Conservation (phyloP, 2,329 filamentous ascomycete species). For the Beauveria scarabaeidicola region DNA sequence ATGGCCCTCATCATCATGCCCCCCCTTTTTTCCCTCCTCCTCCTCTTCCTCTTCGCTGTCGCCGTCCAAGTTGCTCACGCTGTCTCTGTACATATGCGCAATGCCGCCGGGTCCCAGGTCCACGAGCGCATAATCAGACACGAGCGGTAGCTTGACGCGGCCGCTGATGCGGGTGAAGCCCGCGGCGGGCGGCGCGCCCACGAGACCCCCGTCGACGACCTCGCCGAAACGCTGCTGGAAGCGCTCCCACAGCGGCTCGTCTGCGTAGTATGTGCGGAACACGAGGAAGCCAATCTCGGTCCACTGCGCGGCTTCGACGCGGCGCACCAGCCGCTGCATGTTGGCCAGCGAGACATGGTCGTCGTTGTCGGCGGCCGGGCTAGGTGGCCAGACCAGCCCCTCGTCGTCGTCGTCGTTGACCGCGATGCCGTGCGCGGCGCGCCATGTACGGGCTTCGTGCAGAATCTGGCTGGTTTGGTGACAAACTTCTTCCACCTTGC, state of each 20-base stretch:
- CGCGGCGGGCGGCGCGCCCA: neutral
- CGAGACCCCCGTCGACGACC: neutral
- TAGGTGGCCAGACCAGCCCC: neutral
- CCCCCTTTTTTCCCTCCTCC: neutral
- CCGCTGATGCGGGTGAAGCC: neutral
- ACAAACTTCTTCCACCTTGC: neutral
- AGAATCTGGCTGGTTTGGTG: neutral
- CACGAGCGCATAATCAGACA: neutral
- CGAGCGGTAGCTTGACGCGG: neutral
- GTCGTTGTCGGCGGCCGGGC: neutral
- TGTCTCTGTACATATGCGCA: neutral
- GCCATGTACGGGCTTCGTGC: neutral
- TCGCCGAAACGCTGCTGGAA: neutral
- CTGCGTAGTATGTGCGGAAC: neutral
- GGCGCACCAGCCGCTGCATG: neutral
- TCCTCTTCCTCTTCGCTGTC: neutral
- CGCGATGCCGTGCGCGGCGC: neutral
- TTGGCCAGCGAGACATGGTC: neutral
- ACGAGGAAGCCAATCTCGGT: conserved; percentile 1
- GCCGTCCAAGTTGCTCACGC: neutral
- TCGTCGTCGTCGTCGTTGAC: neutral
- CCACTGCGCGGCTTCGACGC: neutral
- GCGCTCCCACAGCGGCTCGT: neutral
- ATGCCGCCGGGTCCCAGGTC: neutral
- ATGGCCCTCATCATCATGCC: neutral